These are phyloP conservation scores for Botryotinia convoluta DNA, from an alignment of 2,329 filamentous ascomycete species.

Conservation along the genomic window DNA sequence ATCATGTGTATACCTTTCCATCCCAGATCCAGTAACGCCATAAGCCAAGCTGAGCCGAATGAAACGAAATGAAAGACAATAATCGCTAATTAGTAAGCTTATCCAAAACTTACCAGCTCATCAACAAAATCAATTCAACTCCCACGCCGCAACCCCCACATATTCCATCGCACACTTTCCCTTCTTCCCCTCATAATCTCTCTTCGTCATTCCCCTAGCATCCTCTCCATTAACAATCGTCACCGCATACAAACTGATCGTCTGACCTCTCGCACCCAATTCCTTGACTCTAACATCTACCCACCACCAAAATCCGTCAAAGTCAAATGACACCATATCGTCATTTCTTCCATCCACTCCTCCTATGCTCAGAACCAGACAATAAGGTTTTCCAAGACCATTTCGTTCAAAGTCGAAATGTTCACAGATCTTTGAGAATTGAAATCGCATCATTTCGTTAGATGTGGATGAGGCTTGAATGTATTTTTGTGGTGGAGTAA, in stretches of 20 bases:
- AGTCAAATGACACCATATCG: constrained; percentile 68
- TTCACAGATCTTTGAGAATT: constrained; percentile 73
- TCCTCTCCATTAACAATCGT: constrained; percentile 44
- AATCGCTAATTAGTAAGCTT: neutral
- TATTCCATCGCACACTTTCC: constrained; percentile 35
- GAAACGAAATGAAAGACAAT: neutral
- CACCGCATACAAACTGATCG: constrained; percentile 62
- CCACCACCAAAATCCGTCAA: constrained; percentile 81
- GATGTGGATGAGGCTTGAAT: constrained; percentile 54
- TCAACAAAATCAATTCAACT: constrained; percentile 27
- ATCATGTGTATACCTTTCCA: neutral
- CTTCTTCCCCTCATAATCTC: constrained; percentile 35
- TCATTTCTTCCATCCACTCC: constrained; percentile 65
- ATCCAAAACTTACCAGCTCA: neutral
- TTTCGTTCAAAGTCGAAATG: constrained; percentile 77
- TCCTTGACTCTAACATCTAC: constrained; percentile 66
- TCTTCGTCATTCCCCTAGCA: constrained; percentile 34
- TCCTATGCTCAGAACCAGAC: constrained; percentile 67
- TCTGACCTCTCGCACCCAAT: constrained; percentile 68
- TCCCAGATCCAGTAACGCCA: neutral
- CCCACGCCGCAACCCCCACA: constrained; percentile 36
- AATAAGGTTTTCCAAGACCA: constrained; percentile 62
- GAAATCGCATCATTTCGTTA: constrained; percentile 67
- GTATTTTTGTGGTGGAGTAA: constrained; percentile 58
- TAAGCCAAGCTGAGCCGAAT: neutral